phyloP scores from a whole-genome alignment of 352 stramenopile genomes.

The Globisporangium spiculum region DNA sequence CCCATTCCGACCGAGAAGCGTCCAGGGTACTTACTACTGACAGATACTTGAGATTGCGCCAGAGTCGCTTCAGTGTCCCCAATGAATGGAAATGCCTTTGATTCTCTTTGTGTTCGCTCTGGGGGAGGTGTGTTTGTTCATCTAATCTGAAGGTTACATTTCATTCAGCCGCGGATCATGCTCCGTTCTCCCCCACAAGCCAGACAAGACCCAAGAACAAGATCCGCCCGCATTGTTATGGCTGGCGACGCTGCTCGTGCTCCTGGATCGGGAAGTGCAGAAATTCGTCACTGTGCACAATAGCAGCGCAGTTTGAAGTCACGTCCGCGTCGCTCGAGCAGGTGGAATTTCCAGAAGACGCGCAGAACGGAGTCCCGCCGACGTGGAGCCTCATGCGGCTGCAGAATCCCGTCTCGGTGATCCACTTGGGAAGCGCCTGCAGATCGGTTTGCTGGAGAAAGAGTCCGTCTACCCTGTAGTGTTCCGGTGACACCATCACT shows the following conservation, averaged over 20 bases:
- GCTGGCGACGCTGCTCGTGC: background rate
- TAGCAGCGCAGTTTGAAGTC: background rate
- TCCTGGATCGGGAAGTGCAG: background rate
- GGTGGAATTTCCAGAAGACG: background rate
- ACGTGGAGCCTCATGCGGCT: background rate
- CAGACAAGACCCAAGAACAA: background rate
- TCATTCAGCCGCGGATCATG: background rate
- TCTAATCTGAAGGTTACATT: background rate
- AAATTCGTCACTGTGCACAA: background rate
- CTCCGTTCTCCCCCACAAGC: background rate
- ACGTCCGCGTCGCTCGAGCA: background rate
- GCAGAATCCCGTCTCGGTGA: background rate
- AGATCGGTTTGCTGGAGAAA: background rate
- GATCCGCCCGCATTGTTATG: background rate
- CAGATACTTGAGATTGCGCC: background rate
- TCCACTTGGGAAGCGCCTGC: background rate
- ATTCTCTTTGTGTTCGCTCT: background rate
- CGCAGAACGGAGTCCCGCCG: background rate
- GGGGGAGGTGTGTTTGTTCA: background rate
- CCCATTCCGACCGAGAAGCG: background rate
- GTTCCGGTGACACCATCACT: background rate
- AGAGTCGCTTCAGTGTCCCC: background rate
- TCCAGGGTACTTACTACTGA: background rate
- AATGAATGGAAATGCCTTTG: slow-evolving; percentile 8
- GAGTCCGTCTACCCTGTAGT: background rate